Evolutionary conservation across 441 rosid genomes (phyloP).

Genomic region (Aquilaria agallochum): DNA sequence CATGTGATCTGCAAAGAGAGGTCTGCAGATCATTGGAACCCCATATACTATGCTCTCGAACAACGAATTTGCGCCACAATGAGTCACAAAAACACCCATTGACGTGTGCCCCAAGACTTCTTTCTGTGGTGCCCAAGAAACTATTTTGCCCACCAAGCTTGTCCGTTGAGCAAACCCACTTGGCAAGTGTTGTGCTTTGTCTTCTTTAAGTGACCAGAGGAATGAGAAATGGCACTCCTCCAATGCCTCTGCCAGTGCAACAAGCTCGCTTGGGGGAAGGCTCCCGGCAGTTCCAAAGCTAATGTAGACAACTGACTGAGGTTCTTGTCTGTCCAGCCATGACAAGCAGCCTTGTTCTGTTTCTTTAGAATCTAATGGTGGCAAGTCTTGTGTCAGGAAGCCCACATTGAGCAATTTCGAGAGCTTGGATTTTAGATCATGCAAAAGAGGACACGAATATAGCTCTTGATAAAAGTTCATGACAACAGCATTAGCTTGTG

Average conservation of each 20-base stretch:
- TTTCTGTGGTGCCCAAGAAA: constrained; percentile 52
- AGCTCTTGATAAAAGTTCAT: constrained; percentile 57
- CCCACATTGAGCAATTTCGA: constrained; percentile 38
- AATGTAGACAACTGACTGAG: constrained; percentile 6
- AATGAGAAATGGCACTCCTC: constrained; percentile 37
- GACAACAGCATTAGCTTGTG: constrained; percentile 44
- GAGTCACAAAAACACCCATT: constrained; percentile 43
- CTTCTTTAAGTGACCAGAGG: constrained; percentile 51
- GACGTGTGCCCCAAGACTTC: constrained; percentile 38
- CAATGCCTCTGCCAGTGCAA: constrained; percentile 46
- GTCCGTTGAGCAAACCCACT: constrained; percentile 40
- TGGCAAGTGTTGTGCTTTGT: constrained; percentile 22
- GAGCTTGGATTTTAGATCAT: constrained; percentile 36
- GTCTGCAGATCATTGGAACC: constrained; percentile 68
- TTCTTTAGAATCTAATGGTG: constrained; percentile 13
- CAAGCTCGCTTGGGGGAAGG: constrained; percentile 39
- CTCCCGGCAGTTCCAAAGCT: constrained; percentile 11
- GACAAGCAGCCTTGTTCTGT: constrained; percentile 11
- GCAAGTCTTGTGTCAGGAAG: constrained; percentile 31
- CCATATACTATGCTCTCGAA: constrained; percentile 51
- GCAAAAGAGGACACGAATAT: constrained; percentile 29
- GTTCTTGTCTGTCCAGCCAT: constrained; percentile 11
- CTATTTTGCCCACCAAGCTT: constrained; percentile 31
- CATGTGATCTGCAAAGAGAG: constrained; percentile 56
- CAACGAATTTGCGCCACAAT: constrained; percentile 64